Base-by-base conservation (phyloP, 805 yeast genomes). In the Cyberlindnera maritima region DNA sequence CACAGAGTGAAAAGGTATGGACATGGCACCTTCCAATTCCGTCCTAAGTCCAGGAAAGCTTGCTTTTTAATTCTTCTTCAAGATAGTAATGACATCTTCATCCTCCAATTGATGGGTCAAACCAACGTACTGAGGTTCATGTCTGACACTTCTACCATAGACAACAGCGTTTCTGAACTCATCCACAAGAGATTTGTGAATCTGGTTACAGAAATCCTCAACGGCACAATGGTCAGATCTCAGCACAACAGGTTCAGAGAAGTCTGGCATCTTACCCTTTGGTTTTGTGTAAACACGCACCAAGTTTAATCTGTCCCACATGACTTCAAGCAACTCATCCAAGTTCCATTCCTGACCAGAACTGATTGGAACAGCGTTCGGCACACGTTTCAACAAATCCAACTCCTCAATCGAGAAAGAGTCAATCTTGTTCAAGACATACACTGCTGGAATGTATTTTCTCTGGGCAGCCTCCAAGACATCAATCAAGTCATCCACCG, bases 201-300 rank as follows among this genome's bases (percentile, higher is more conserved):
- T 94, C 55, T 90, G 85, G 67, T 89, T 88, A 82, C 99, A 94
- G 66, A 94, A 94, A 66, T 94, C 98, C 67, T 87, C 96, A 38
- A 94, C 95, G 1, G 96, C 69, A 64, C 91, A 82, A 54, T 86
- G 80, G 54, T 83, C 91, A 45, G 79, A 78, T 64, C 96, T 80
- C 62, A 94, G 72, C 43, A 94, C 98, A 47, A 94, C 94, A 2
- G 99, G 99, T 60, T 94, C 98, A 33, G 76, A 75, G 67, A 92
- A 94, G 67, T 94, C 99, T 9, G 99, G 99, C 57, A 85, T 74
- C 57, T 75, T 79, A 25, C 98, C 98, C 75, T 90, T 94, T 43
- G 99, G 99, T 63, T 92, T 94, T 7, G 99, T 94, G 70, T 92
- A 94, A 18, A 94, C 97, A 64, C 99, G 82, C 35, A 92, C 98